phyloP scores from a whole-genome alignment of 1,284 basidiomycete genomes.

The Thecaphora frezii region DNA sequence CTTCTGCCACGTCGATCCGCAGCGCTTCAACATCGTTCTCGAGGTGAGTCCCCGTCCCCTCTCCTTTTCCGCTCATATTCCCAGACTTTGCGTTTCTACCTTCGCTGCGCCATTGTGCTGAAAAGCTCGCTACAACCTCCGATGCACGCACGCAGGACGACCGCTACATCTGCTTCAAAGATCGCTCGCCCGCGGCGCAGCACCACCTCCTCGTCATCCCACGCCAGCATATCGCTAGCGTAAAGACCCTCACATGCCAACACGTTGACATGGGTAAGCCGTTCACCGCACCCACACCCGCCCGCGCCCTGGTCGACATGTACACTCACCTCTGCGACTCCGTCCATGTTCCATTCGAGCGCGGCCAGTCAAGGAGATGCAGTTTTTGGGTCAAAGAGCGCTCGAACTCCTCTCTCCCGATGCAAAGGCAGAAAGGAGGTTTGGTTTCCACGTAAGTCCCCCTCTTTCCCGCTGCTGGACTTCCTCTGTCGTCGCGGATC shows the following conservation, averaged over 20 bases:
- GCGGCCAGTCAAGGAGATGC: neutral
- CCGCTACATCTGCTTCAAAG: conserved; percentile 68
- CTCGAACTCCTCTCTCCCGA: neutral
- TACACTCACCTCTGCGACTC: no score
- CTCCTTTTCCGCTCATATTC: no score
- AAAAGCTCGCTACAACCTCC: neutral
- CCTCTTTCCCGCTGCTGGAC: no score
- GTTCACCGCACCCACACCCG: neutral
- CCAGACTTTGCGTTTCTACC: no score
- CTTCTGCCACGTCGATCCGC: conserved; percentile 66
- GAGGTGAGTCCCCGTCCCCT: no score
- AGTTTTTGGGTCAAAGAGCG: neutral
- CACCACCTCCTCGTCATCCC: conserved; percentile 72
- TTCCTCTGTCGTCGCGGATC: no score
- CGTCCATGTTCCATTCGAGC: no score
- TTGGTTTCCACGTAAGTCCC: conserved; percentile 38
- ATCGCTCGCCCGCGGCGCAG: conserved; percentile 67
- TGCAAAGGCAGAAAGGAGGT: conserved; percentile 22
- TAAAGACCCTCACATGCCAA: conserved; percentile 63
- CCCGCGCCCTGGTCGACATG: no score
- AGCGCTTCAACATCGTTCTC: conserved; percentile 67
- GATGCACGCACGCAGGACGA: conserved; percentile 63
- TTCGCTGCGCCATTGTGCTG: no score
- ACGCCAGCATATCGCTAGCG: conserved; percentile 63
- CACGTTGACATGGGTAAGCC: conserved; percentile 65